Evolutionary conservation across 495 filamentous ascomycete genomes (phyloP).

Genomic region (Amphirosellinia nigrospora): DNA sequence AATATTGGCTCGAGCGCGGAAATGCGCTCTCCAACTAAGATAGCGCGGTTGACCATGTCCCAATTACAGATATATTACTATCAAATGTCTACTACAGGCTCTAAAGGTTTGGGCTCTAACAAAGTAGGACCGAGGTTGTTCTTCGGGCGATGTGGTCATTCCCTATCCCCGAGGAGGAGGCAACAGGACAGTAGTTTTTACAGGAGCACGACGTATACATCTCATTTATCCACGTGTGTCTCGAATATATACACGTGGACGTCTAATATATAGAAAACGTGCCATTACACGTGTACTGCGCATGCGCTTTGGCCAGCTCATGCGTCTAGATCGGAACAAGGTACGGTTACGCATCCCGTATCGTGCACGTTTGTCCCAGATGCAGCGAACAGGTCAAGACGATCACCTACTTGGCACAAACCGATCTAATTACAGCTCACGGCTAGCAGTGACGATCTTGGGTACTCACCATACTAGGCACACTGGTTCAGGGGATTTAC

Average conservation of each 20-base stretch:
- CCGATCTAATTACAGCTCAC: not conserved
- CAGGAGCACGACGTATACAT: not conserved
- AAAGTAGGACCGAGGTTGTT: not conserved
- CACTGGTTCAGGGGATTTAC: not conserved
- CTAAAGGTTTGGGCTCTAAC: not conserved
- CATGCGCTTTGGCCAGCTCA: not conserved
- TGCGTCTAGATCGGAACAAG: not conserved
- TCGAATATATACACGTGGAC: not conserved
- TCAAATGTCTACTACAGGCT: too few relatives aligned
- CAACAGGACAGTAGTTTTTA: not conserved
- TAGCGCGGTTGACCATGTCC: not conserved
- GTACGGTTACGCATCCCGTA: conserved; percentile 15
- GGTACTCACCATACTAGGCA: not conserved
- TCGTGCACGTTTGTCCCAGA: not conserved
- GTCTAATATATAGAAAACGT: conserved; percentile 2
- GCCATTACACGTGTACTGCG: not conserved
- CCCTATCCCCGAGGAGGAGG: not conserved
- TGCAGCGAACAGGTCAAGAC: not conserved
- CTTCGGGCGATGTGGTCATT: not conserved
- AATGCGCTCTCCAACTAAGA: not conserved
- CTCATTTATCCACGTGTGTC: not conserved
- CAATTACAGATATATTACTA: too few relatives aligned
- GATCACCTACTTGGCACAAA: not conserved
- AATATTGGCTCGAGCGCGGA: not conserved
- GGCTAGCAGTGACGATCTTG: not conserved